Conservation (phyloP, 257 asterid species). For the Penstemon davidsonii region DNA sequence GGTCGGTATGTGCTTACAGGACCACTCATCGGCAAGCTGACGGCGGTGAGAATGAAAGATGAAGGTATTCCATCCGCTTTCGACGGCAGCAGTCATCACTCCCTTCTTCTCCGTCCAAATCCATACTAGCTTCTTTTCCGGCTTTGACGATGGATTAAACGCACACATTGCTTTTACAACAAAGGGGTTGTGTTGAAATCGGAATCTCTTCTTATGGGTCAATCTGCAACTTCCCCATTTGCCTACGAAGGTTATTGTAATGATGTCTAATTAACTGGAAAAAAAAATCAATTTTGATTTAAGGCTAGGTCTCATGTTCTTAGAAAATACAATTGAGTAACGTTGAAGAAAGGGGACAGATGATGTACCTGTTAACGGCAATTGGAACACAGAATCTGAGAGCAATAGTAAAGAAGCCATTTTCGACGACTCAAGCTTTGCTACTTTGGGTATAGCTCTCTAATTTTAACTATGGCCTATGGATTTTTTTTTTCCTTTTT, state of each 20-base stretch:
- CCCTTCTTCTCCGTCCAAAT: constrained; percentile 82
- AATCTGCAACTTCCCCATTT: constrained; percentile 40
- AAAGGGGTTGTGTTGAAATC: constrained; percentile 13
- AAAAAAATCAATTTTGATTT: neutral
- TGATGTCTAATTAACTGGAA: constrained; percentile 20
- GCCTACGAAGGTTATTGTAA: constrained; percentile 37
- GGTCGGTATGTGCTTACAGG: constrained; percentile 44
- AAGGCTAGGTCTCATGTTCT: neutral
- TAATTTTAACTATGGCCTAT: no score
- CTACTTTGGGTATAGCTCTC: no score
- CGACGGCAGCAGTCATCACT: constrained; percentile 88
- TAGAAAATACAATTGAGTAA: neutral
- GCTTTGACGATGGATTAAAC: constrained; percentile 13
- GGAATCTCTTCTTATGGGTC: constrained; percentile 25
- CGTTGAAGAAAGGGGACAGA: neutral
- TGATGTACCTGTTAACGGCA: constrained; percentile 31
- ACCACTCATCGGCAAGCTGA: constrained; percentile 72
- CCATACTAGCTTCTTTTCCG: constrained; percentile 67
- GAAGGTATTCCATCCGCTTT: constrained; percentile 84
- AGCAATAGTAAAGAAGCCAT: constrained; percentile 35
- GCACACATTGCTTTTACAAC: constrained; percentile 30
- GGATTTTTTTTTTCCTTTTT: no score
- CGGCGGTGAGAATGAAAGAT: constrained; percentile 53
- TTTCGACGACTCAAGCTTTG: neutral
- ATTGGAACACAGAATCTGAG: constrained; percentile 33